Base-by-base conservation (phyloP, 208 protist species). In the Willaertia magna region DNA sequence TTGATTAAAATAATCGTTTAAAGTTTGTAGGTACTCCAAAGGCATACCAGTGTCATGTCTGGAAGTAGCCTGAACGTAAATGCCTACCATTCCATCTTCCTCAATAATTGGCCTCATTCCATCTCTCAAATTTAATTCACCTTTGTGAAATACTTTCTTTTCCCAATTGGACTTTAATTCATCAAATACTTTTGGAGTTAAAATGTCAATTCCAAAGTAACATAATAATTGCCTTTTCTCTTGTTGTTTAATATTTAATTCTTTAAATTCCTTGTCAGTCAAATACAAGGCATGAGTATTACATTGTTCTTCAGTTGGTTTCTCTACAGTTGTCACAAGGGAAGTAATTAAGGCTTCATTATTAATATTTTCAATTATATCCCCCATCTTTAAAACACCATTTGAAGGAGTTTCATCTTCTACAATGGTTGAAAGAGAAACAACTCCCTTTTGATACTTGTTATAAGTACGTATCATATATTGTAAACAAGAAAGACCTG, bases 181-280 rank as follows among this genome's bases (percentile, higher is more conserved):
- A 6, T 51, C n/a, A 34, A 85, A 85, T 7, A 55, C 42, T 22
- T 20, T 40, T 11, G 1, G 3, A 2, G 81, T 46, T 49, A 85
- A 76, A 26, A 85, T 48, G 22, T 85, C 81, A 43, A 85, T 85
- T 51, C 81, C 81, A 55, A 85, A 85, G 30, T 85, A 85, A 18
- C 81, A 85, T 1, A 78, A 2, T 4, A 81, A 2, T 18, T 79
- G 1, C 4, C 30, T 49, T 26, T 26, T 18, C 4, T 30, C 6
- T 26, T 6, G 22, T 55, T 49, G 6, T 26, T 14, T 4, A 7
- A 49, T 9, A 6, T 76, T 55, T 39, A 74, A 11, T 26, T 55
- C 12, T n/a, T 55, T 11, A 3, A 78, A 16, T n/a, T n/a, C 39
- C 4, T 49, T n/a, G 2, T 49, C 44, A 55, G 12, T 49, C 44